These are phyloP conservation scores for Phytophthora rubi DNA, from an alignment of 352 stramenopile genomes.

Conservation along the genomic window DNA sequence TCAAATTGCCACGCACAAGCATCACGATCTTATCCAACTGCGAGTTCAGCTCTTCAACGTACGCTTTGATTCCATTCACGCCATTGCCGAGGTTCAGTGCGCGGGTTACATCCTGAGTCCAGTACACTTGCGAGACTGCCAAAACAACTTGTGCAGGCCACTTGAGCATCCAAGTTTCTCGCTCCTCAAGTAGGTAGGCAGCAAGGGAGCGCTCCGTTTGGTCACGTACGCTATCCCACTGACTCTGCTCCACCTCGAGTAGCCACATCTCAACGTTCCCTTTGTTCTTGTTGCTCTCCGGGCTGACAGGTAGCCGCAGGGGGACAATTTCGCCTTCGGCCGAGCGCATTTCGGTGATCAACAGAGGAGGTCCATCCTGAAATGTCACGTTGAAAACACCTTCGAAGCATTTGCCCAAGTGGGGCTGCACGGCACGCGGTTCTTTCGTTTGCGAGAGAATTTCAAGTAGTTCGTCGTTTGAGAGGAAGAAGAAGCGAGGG, in stretches of 20 bases:
- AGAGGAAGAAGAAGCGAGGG: conserved; percentile 95
- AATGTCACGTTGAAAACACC: conserved; percentile 93
- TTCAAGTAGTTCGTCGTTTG: conserved; percentile 94
- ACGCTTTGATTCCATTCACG: conserved; percentile 74
- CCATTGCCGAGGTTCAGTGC: conserved; percentile 76
- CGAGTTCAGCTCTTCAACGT: conserved; percentile 84
- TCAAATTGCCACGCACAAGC: conserved; percentile 91
- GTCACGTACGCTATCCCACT: conserved; percentile 93
- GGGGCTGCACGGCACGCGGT: conserved; percentile 91
- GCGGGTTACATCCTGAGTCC: conserved; percentile 92
- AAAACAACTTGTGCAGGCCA: conserved; percentile 96
- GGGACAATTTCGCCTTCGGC: conserved; percentile 92
- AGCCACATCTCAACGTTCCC: conserved; percentile 96
- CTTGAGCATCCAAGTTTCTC: conserved; percentile 92
- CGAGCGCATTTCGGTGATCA: conserved; percentile 95
- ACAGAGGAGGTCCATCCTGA: conserved; percentile 71
- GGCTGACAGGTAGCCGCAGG: conserved; percentile 85
- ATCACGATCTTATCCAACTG: conserved; percentile 93
- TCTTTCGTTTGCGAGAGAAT: conserved; percentile 95
- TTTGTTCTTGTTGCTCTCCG: conserved; percentile 93
- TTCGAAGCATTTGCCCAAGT: conserved; percentile 92
- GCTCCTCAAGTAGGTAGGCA: conserved; percentile 79
- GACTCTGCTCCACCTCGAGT: conserved; percentile 90
- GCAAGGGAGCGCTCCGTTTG: conserved; percentile 89
- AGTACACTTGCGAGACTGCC: conserved; percentile 93